A percentile compares a stretch with the other conserved stretches of the same genome.
phyloP scores from a whole-genome alignment of 164 flowering plant species.

The Saururus chinensis region DNA sequence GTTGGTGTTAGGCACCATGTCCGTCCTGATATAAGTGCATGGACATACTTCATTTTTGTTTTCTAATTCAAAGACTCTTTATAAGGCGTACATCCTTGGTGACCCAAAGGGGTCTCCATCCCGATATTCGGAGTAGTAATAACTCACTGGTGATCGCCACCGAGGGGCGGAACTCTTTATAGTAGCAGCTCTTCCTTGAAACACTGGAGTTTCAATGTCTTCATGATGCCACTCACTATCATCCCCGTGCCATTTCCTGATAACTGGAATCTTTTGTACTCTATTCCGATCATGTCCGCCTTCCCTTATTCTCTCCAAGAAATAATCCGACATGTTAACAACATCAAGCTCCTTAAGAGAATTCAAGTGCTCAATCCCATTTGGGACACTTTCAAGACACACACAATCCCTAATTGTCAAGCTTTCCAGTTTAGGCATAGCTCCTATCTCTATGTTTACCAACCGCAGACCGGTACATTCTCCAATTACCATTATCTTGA shows the following conservation, averaged over 20 bases:
- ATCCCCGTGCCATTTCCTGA: not conserved
- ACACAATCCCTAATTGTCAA: not conserved
- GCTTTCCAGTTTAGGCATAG: constrained; percentile 18
- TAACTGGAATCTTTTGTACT: not conserved
- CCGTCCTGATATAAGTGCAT: no score
- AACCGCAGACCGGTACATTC: not conserved
- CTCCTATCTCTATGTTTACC: constrained; percentile 16
- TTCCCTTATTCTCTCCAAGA: not conserved
- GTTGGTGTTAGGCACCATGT: no score
- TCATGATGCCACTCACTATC: not conserved
- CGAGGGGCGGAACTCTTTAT: no score
- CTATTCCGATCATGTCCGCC: not conserved
- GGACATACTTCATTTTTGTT: no score
- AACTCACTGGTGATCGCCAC: no score
- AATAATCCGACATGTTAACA: not conserved
- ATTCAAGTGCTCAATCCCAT: not conserved
- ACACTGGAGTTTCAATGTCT: not conserved
- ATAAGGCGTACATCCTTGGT: no score
- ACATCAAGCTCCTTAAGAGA: not conserved
- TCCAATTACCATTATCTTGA: constrained; percentile 11
- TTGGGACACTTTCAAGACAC: not conserved
- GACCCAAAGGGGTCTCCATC: no score
- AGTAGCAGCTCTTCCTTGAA: not conserved
- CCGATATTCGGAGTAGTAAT: no score
- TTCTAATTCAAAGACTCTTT: no score